A percentile compares a stretch with the other conserved stretches of the same genome.
Conservation (phyloP, 148 eudicot species). For the Chenopodium album region DNA sequence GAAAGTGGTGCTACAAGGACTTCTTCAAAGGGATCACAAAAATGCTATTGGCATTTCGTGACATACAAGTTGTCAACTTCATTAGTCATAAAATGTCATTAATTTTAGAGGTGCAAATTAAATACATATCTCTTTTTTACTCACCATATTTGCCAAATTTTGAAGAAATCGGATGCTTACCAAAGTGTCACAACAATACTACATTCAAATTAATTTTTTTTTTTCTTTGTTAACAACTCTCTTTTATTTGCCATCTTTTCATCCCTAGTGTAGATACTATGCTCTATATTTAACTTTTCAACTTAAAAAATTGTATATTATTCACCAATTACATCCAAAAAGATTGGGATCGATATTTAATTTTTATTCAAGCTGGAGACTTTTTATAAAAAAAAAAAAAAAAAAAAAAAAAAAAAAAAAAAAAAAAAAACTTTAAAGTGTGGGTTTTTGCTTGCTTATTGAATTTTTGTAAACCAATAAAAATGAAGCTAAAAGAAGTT, state of each 20-base stretch:
- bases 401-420: no score
- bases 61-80: neutral
- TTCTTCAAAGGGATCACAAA: slow-evolving; percentile 20
- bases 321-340: neutral
- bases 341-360: neutral
- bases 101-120: neutral
- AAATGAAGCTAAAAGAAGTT: neutral
- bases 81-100: neutral
- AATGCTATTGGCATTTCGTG: slow-evolving; percentile 12
- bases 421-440: no score
- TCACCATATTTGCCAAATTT: neutral
- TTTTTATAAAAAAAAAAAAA: neutral
- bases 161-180: neutral
- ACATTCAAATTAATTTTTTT: neutral
- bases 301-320: neutral
- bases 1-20: slow-evolving; percentile 16
- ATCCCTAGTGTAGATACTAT: neutral
- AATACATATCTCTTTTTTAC: neutral
- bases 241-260: neutral
- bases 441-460: no score
- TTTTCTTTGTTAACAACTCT: neutral
- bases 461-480: no score
- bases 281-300: neutral
- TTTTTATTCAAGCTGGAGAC: neutral
- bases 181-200: neutral